A percentile compares a stretch with the other conserved stretches of the same genome.
These are phyloP conservation scores for Spiromastix sp. DNA, from an alignment of 2,329 filamentous ascomycete species.

Conservation along the genomic window DNA sequence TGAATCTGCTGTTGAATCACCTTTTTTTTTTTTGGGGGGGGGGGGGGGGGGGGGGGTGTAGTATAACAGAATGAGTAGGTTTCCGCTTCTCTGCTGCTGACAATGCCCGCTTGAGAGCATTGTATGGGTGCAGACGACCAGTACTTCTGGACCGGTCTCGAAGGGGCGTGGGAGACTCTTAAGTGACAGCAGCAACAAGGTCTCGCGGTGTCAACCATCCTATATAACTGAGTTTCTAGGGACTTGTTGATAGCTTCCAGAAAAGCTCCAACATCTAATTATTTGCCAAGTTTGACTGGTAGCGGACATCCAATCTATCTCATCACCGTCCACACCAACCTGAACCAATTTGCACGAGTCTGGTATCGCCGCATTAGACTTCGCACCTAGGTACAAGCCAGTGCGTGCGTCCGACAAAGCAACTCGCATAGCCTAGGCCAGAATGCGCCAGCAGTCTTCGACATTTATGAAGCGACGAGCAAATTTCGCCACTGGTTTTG, in stretches of 20 bases:
- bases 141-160: constrained; percentile 16
- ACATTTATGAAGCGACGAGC: constrained; percentile 35
- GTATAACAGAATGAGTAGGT: constrained; percentile 32
- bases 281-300: constrained; percentile 31
- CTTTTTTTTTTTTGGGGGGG: constrained; percentile 28
- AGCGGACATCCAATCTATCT: constrained; percentile 35
- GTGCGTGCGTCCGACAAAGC: constrained; percentile 32
- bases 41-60: constrained; percentile 31
- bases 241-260: constrained; percentile 18
- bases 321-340: constrained; percentile 32
- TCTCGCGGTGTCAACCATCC: not conserved
- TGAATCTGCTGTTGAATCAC: constrained; percentile 35
- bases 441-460: constrained; percentile 36
- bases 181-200: constrained; percentile 5
- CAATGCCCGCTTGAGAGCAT: constrained; percentile 30
- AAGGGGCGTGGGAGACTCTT: constrained; percentile 12
- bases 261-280: constrained; percentile 29
- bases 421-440: constrained; percentile 31
- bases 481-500: constrained; percentile 37
- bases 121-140: constrained; percentile 34
- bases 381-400: constrained; percentile 31
- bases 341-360: constrained; percentile 30
- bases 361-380: constrained; percentile 29
- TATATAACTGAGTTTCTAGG: constrained; percentile 6
- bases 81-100: constrained; percentile 22